A percentile compares a stretch with the other conserved stretches of the same genome.
These are phyloP conservation scores for Phragmites australis DNA, from an alignment of 176 grass and related monocot species.

Conservation along the genomic window DNA sequence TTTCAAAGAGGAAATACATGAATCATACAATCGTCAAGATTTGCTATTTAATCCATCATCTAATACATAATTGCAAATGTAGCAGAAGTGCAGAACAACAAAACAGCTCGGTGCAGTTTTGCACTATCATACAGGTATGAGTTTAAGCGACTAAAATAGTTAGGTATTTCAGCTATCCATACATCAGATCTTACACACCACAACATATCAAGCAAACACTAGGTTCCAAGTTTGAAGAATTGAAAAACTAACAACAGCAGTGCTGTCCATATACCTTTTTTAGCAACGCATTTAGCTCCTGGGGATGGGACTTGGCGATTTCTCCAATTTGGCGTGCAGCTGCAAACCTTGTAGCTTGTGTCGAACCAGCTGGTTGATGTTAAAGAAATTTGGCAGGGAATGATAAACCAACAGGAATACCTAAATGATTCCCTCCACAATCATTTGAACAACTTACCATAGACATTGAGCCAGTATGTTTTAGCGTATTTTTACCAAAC, in stretches of 20 bases:
- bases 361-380: slow-evolving; percentile 83
- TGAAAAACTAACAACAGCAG: neutral
- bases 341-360: slow-evolving; percentile 79
- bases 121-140: slow-evolving; percentile 11
- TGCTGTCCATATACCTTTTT: slow-evolving; percentile 67
- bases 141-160: slow-evolving; percentile 1
- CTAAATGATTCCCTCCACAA: neutral
- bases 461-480: neutral
- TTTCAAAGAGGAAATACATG: neutral
- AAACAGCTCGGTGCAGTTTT: neutral
- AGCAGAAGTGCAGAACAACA: neutral
- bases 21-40: neutral
- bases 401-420: neutral
- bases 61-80: neutral
- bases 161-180: neutral
- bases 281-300: slow-evolving; percentile 72
- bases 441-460: neutral
- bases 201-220: slow-evolving; percentile 2
- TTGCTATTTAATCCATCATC: neutral
- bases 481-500: neutral
- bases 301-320: slow-evolving; percentile 87
- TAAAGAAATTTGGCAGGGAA: slow-evolving; percentile 50
- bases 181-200: neutral
- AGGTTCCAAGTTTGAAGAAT: slow-evolving; percentile 3
- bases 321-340: slow-evolving; percentile 96